phyloP scores from a whole-genome alignment of 495 filamentous ascomycete genomes.

The Xylaria flabelliformis region DNA sequence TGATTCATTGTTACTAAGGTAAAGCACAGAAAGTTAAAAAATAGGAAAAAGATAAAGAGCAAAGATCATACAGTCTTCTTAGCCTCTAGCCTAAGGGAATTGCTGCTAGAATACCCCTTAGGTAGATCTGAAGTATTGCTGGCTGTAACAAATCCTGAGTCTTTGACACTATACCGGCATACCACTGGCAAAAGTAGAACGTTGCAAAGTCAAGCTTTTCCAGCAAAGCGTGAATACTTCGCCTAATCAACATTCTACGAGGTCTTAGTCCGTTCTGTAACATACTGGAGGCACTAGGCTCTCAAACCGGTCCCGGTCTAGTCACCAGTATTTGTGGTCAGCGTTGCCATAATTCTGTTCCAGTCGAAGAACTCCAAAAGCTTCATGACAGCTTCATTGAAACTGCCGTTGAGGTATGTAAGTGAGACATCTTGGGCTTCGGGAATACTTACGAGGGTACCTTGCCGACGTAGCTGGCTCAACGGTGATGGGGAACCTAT shows the following conservation, averaged over 20 bases:
- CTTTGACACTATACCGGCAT: neutral
- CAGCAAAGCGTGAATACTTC: neutral
- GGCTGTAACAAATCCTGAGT: neutral
- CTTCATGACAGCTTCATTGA: neutral
- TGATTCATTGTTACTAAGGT: neutral
- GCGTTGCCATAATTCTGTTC: neutral
- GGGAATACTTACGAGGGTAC: neutral
- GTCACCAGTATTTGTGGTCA: neutral
- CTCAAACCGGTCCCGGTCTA: neutral
- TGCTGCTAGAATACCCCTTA: neutral
- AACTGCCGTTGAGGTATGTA: neutral
- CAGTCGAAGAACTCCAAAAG: neutral
- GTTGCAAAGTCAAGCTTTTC: neutral
- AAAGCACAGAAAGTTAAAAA: neutral
- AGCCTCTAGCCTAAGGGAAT: neutral
- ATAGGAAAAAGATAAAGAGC: neutral
- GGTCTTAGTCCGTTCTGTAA: neutral
- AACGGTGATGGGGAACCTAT: neutral
- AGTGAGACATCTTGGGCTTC: neutral
- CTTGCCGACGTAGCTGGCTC: neutral
- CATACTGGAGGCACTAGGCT: neutral
- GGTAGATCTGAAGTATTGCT: neutral
- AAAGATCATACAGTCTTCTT: neutral
- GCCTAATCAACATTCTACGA: neutral
- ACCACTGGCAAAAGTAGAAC: neutral